phyloP scores from a whole-genome alignment of 1,284 basidiomycete genomes.

The Ceratobasidium sp. region DNA sequence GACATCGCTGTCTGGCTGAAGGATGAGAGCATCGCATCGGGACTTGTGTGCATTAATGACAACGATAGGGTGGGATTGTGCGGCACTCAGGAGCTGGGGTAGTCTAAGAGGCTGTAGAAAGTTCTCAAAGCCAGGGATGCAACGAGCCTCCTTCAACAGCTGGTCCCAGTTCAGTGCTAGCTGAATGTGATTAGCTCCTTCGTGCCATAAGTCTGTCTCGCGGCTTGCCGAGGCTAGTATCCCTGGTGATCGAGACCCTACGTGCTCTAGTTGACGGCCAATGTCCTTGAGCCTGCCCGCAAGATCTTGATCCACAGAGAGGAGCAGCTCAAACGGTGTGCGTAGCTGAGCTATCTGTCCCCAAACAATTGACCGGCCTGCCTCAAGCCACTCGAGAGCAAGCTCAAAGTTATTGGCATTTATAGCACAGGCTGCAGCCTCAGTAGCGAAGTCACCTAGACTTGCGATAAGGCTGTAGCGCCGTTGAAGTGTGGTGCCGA shows the following conservation, averaged over 20 bases:
- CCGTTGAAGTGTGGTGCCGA: background rate
- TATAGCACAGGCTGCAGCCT: conserved; percentile 3
- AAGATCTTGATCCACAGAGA: background rate
- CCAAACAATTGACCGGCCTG: conserved; percentile 48
- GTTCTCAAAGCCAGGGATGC: background rate
- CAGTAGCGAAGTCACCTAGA: background rate
- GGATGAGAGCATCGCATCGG: background rate
- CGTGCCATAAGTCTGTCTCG: background rate
- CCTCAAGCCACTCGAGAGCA: conserved; percentile 46
- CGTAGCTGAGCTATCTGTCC: conserved; percentile 47
- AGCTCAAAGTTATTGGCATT: background rate
- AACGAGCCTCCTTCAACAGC: background rate
- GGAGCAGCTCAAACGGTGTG: conserved; percentile 46
- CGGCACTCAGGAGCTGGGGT: background rate
- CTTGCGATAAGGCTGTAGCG: background rate
- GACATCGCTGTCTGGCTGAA: background rate
- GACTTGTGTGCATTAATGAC: background rate
- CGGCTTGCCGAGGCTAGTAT: conserved; percentile 39
- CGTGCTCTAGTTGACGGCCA: background rate
- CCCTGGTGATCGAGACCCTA: conserved; percentile 30
- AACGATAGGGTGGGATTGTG: background rate
- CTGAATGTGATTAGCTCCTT: background rate
- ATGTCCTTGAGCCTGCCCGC: too few species aligned
- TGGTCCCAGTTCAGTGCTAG: background rate
- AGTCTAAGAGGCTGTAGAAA: background rate